These are phyloP conservation scores for Botrytis hyacinthi DNA, from an alignment of 2,329 filamentous ascomycete species.

Conservation along the genomic window DNA sequence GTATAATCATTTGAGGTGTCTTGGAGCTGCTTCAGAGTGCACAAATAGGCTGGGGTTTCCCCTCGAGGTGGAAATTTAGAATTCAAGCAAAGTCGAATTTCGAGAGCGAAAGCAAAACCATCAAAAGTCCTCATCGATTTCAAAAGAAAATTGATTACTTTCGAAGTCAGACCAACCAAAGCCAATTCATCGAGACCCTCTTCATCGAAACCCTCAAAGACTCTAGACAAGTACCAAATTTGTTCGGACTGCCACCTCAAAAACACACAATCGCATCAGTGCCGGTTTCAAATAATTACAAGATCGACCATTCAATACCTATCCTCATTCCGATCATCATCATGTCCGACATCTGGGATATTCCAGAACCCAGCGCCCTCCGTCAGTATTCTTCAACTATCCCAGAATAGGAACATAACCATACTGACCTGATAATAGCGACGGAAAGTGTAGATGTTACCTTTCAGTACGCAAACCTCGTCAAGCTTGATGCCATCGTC, in stretches of 20 bases:
- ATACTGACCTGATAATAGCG: not conserved
- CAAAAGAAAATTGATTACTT: too few relatives aligned
- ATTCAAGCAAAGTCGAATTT: not conserved
- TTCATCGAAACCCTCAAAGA: not conserved
- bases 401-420: not conserved
- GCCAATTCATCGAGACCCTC: not conserved
- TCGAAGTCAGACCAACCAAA: too few relatives aligned
- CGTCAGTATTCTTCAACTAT: not conserved
- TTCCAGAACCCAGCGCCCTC: not conserved
- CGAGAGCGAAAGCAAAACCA: too few relatives aligned
- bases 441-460: too few relatives aligned
- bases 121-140: too few relatives aligned
- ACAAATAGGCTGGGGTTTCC: not conserved
- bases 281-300: not conserved
- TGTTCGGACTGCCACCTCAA: not conserved
- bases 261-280: not conserved
- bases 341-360: not conserved
- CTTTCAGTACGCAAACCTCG: rapidly evolving
- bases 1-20: too few relatives aligned
- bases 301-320: not conserved
- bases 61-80: not conserved
- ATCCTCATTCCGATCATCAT: not conserved
- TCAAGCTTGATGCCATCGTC: not conserved
- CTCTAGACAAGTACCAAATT: not conserved
- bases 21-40: not conserved